phyloP scores from a whole-genome alignment of 2,329 filamentous ascomycete genomes.

The Nectriaceae sp. region DNA sequence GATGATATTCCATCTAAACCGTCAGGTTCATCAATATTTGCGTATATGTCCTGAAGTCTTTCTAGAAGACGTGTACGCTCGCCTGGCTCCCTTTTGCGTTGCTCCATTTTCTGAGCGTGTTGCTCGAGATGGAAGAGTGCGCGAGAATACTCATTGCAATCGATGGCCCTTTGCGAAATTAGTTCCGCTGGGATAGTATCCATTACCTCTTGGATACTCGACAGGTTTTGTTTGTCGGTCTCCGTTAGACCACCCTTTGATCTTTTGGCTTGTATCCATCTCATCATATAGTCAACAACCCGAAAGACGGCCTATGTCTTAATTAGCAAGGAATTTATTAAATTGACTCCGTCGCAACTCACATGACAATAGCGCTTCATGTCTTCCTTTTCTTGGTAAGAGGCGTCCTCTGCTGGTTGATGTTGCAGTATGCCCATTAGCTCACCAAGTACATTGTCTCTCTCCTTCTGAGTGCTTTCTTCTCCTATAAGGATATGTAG shows the following conservation, averaged over 20 bases:
- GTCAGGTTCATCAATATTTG: constrained; percentile 96
- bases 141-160: constrained; percentile 89
- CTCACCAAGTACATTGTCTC: constrained; percentile 69
- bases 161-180: constrained; percentile 78
- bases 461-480: constrained; percentile 58
- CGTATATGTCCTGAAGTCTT: constrained; percentile 89
- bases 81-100: constrained; percentile 46
- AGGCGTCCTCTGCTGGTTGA: constrained; percentile 50
- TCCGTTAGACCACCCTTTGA: constrained; percentile 29
- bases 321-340: constrained; percentile 16
- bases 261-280: constrained; percentile 80
- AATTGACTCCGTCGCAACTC: constrained; percentile 30
- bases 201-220: constrained; percentile 53
- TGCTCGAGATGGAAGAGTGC: constrained; percentile 95
- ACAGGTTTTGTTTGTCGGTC: constrained; percentile 50
- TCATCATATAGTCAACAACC: constrained; percentile 86
- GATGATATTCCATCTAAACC: constrained; percentile 93
- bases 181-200: constrained; percentile 72
- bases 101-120: constrained; percentile 64
- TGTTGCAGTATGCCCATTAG: constrained; percentile 73
- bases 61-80: constrained; percentile 70
- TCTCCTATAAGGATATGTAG: constrained; percentile 81
- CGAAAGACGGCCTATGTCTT: constrained; percentile 76
- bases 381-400: constrained; percentile 68
- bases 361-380: constrained; percentile 87